phyloP scores from a whole-genome alignment of 176 grass and related monocot species.

The Luzula sylvatica region DNA sequence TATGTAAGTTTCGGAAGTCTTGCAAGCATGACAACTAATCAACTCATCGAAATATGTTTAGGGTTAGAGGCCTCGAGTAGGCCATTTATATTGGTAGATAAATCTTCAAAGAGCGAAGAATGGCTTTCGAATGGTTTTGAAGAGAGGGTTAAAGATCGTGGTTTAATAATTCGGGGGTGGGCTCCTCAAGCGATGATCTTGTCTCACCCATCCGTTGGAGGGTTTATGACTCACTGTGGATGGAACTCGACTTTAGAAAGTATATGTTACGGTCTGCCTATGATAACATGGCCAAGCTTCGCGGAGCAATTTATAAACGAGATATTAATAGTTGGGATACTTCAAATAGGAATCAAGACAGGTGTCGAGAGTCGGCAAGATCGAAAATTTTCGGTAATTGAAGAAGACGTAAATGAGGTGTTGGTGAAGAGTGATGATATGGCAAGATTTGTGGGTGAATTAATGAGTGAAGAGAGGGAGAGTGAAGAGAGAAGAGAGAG shows the following conservation, averaged over 20 bases:
- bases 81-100: slow-evolving; percentile 63
- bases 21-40: slow-evolving; percentile 18
- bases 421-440: slow-evolving; percentile 30
- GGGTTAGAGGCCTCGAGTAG: slow-evolving; percentile 48
- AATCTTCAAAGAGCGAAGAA: slow-evolving; percentile 36
- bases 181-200: slow-evolving; percentile 57
- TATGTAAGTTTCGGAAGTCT: slow-evolving; percentile 75
- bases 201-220: slow-evolving; percentile 45
- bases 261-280: slow-evolving; percentile 38
- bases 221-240: slow-evolving; percentile 57
- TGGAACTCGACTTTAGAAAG: slow-evolving; percentile 66
- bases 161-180: slow-evolving; percentile 47
- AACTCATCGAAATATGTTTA: slow-evolving; percentile 54
- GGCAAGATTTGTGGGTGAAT: slow-evolving; percentile 4
- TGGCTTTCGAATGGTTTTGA: slow-evolving; percentile 52
- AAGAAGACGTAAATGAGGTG: slow-evolving; percentile 18
- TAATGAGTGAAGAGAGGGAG: slow-evolving; percentile 41
- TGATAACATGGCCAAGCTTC: slow-evolving; percentile 62
- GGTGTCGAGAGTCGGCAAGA: slow-evolving; percentile 23
- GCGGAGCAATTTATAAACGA: slow-evolving; percentile 52
- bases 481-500: slow-evolving; percentile 38
- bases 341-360: slow-evolving; percentile 39
- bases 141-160: slow-evolving; percentile 24
- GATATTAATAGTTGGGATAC: slow-evolving; percentile 47
- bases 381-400: neutral